Evolutionary conservation across 192 early-diverging fungal genomes (phyloP), one percentile per base, ranked within the genome.

Genomic region (Gamsiella multidivaricata): DNA sequence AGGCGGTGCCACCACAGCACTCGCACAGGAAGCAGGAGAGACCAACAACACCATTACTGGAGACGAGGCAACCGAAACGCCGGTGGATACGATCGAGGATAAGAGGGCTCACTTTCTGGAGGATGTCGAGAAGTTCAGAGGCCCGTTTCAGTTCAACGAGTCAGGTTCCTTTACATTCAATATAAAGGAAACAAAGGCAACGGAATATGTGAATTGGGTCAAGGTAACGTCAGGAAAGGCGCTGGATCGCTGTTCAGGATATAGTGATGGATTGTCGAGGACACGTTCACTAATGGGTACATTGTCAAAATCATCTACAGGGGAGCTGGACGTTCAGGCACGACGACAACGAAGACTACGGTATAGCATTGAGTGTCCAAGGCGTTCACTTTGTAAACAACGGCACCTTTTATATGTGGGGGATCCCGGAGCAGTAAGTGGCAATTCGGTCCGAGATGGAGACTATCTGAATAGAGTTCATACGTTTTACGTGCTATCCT

Each of bases 371-470:
- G 37, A 54, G 62, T 17, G 79, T 82, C 14, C 82, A 82, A 37
- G 86, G 86, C 25, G 64, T 85, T 26, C 86, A 87, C 36, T 87
- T 82, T 55, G 76, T 85, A 39, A 65, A 72, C n/a, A 85, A 87
- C 43, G 86, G 86, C 18, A 71, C 84, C 3, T 50, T 87, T 33
- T 87, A 85, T 42, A 70, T 87, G 58, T 80, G 79, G 67, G 82
- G 69, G 1, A 82, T 80, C 23, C 82, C 83, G 20, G 81, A 82
- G 28, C 69, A 76, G 82, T 86, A 75, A 51, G 67, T 45, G 3
- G n/a, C 41, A 20, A 31, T 3, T n/a, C 32, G 42, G 12, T 23
- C 23, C 3, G 56, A 12, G 23, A 58, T 8, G 12, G n/a, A 7
- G 43, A 15, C 4, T 4, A n/a, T 7, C 8, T 12, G 12, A 31